Percentiles rank a stretch among this genome's conserved stretches.
These are phyloP conservation scores for Penicillium sp. DNA, from an alignment of 2,329 filamentous ascomycete genomes.

Conservation along the genomic window DNA sequence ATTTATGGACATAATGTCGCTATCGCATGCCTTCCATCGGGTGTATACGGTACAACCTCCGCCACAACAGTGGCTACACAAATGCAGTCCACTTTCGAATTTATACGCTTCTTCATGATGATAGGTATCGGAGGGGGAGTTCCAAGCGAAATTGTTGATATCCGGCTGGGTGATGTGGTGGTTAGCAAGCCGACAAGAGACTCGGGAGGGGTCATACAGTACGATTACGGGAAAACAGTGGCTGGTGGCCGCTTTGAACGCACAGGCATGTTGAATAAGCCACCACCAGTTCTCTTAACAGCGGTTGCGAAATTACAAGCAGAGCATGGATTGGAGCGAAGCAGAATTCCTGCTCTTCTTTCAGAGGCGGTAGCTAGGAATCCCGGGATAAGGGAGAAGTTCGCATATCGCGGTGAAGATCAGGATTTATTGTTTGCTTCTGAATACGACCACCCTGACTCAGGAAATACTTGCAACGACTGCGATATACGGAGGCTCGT, in stretches of 20 bases:
- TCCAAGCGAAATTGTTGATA: conserved; percentile 4
- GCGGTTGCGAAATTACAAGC: neutral
- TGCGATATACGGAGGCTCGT: neutral
- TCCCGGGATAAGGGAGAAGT: conserved; percentile 6
- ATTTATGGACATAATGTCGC: conserved; percentile 10
- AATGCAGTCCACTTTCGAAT: conserved; percentile 15
- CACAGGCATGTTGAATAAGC: conserved; percentile 8
- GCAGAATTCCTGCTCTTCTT: neutral
- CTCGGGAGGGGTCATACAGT: conserved; percentile 18
- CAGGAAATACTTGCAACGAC: neutral
- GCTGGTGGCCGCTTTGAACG: conserved; percentile 7
- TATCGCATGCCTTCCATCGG: conserved; percentile 11
- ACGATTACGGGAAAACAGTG: conserved; percentile 19
- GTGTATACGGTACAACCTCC: conserved; percentile 3
- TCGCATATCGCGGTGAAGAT: neutral
- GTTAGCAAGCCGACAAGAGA: neutral
- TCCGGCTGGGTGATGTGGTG: conserved; percentile 5
- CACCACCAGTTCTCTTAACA: neutral
- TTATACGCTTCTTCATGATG: conserved; percentile 16
- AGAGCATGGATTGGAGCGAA: neutral
- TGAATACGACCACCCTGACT: neutral
- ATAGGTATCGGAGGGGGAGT: conserved; percentile 25
- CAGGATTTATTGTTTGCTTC: neutral
- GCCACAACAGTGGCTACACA: conserved; percentile 5
- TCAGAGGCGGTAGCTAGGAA: neutral